Evolutionary conservation across 140 eudicot genomes (phyloP), one percentile per base, ranked within the genome.

Genomic region (Ambrosia hybrid): DNA sequence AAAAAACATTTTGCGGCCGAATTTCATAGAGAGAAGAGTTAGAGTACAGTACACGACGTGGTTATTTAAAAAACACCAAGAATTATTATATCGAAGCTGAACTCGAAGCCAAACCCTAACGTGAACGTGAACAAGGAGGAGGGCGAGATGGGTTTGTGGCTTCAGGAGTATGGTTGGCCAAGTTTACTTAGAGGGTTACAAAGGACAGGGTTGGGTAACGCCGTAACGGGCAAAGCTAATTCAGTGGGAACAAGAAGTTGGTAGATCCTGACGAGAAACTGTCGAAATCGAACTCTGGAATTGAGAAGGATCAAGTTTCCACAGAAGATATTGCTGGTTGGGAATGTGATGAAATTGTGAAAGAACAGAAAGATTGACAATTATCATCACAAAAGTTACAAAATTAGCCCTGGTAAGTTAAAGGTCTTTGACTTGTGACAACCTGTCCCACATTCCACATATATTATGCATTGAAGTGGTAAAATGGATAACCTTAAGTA

Each of bases 301-400:
- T 81, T 17, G 88, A 84, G 60, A 71, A 83, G 53, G 79, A 72
- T 70, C 71, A 64, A 5, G 73, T 68, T 77, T 53, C 83, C 33
- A 30, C 71, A 2, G 84, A 73, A 14, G 90, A 81, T 9, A 36
- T 77, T 39, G 56, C 37, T 51, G 88, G 72, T 61, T 80, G 84
- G 95, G 90, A 85, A 78, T 88, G 74, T 30, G 85, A 84, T 51
- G 85, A 78, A 16, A 65, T 77, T 49, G 80, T 61, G 55, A 66
- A 74, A 58, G 82, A 75, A 61, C 71, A 55, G 6, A 53, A 65
- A 41, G 72, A 46, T n/a, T 51, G 49, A 56, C 12, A 38, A 9
- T 14, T 4, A 37, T 49, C 66, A 4, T 71, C 78, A 30, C 16
- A 21, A 71, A 72, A 70, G 51, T 7, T 46, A 43, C 21, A 57